A percentile compares a stretch with the other conserved stretches of the same genome.
Conservation (phyloP, 1,284 basidiomycete genomes). For the Apiotrichum laibachii region DNA sequence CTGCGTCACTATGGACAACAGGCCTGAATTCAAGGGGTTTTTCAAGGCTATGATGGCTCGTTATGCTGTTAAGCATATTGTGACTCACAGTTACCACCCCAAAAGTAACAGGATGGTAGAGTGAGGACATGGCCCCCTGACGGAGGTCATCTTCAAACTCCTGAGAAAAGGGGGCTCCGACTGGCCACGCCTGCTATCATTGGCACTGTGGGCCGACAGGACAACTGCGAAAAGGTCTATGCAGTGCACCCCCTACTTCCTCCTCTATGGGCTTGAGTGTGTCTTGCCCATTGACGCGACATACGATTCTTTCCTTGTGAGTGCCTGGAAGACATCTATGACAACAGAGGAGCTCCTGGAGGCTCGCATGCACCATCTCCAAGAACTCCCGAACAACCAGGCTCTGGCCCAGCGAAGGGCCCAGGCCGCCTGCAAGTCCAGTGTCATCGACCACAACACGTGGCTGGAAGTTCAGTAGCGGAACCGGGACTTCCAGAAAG, state of each 20-base stretch:
- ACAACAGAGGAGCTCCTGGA: constrained; percentile 2
- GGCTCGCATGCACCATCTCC: background rate
- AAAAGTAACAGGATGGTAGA: constrained; percentile 11
- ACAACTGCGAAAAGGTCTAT: constrained; percentile 8
- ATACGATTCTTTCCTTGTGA: constrained; percentile 1
- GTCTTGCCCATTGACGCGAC: constrained; percentile 8
- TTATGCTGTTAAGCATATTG: background rate
- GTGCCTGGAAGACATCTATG: background rate
- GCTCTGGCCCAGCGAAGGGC: background rate
- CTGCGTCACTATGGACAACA: constrained; percentile 2
- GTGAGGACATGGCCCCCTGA: constrained; percentile 9
- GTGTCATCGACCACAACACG: background rate
- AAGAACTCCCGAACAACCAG: background rate
- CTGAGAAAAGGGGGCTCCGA: background rate
- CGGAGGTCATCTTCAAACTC: constrained; percentile 12
- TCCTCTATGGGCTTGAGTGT: constrained; percentile 7
- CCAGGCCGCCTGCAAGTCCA: background rate
- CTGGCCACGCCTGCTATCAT: background rate
- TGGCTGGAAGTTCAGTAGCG: background rate
- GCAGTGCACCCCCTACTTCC: constrained; percentile 1
- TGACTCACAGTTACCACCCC: constrained; percentile 2
- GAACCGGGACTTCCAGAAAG: background rate
- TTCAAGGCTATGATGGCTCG: background rate
- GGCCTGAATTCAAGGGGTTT: background rate
- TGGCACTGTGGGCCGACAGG: constrained; percentile 7